phyloP scores from a whole-genome alignment of 441 rosid species.

The Arabidopsis lyrata region DNA sequence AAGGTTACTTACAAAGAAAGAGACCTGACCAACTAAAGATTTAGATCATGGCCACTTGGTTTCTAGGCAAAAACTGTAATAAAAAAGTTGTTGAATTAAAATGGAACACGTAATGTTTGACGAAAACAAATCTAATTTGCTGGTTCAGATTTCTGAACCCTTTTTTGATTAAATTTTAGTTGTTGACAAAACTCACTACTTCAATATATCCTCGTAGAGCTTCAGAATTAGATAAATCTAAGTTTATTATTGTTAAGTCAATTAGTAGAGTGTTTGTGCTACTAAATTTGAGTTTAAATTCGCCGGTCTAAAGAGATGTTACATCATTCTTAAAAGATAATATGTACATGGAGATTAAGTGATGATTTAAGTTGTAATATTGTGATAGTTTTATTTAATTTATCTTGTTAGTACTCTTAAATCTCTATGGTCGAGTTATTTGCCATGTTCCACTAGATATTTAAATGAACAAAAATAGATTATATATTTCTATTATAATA shows the following conservation, averaged over 20 bases:
- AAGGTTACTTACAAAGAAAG: slow-evolving; percentile 34
- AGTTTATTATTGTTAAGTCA: not conserved
- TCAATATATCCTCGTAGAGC: not conserved
- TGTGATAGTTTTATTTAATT: not conserved
- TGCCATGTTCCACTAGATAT: not conserved
- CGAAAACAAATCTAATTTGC: not conserved
- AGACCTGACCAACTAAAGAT: slow-evolving; percentile 31
- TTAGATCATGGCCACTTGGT: slow-evolving; percentile 31
- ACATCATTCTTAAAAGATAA: not conserved
- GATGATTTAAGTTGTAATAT: not conserved
- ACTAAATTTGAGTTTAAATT: not conserved
- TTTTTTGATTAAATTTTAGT: not conserved
- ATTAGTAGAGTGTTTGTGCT: not conserved
- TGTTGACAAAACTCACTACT: not conserved
- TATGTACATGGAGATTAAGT: not conserved
- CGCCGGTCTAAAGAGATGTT: not conserved
- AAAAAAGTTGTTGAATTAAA: not conserved
- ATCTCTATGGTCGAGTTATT: not conserved
- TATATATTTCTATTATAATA: too few relatives aligned
- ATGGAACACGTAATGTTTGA: not conserved
- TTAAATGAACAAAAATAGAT: too few relatives aligned
- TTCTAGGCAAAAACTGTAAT: not conserved
- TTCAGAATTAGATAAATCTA: not conserved
- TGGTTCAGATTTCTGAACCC: not conserved
- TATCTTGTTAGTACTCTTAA: not conserved